Conservation (phyloP, 2,329 filamentous ascomycete species). For the Botrytis elliptica region DNA sequence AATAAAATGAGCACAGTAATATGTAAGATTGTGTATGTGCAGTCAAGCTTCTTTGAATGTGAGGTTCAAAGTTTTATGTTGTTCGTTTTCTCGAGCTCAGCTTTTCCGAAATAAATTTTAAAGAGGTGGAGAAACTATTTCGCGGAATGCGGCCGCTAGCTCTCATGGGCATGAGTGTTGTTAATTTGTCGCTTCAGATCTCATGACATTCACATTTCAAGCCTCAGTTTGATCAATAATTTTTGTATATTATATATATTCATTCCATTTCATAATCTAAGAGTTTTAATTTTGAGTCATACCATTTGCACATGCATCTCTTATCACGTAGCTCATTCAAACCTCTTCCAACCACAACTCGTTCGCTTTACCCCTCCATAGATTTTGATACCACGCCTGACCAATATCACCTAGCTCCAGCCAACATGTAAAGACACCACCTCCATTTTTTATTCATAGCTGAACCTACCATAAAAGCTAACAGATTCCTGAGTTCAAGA, state of each 20-base stretch:
- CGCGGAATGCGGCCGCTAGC: constrained; percentile 13
- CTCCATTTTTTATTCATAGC: neutral
- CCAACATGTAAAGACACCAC: neutral
- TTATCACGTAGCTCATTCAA: neutral
- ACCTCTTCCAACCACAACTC: neutral
- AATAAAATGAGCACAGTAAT: neutral
- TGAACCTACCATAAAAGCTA: neutral
- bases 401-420: neutral
- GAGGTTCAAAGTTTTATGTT: neutral
- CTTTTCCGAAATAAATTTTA: neutral
- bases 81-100: neutral
- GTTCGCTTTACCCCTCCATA: neutral
- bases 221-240: neutral
- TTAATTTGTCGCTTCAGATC: neutral
- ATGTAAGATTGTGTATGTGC: neutral
- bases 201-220: neutral
- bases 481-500: neutral
- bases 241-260: neutral
- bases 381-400: neutral
- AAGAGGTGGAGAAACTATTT: constrained; percentile 13
- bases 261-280: neutral
- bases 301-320: neutral
- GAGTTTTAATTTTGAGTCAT: neutral
- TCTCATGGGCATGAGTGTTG: neutral
- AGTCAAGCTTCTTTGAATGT: neutral